Evolutionary conservation across 75 land plant species (phyloP), one percentile per base, ranked within the genome.

Genomic region (Picea sitchensis): DNA sequence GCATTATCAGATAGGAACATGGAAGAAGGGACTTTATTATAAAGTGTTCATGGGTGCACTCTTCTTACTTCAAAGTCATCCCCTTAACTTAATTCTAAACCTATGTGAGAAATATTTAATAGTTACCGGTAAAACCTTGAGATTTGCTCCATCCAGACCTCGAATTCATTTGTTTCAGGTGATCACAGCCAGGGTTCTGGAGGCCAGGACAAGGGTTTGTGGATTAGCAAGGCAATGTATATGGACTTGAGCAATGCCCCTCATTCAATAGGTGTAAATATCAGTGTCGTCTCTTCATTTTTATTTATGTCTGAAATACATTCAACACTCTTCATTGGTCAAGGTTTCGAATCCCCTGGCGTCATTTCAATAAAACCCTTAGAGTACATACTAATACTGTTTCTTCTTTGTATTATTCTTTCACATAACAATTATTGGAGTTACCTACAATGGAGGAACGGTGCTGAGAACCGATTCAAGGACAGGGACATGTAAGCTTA

Each of bases 341-440:
- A 68, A 20, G 41, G 47, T 34, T 68, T 68, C 31, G 5, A 38
- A 68, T 14, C 5, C 44, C 36, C 3, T 1, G 36, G 38, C 31
- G n/a, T n/a, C 26, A 20, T 4, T 36, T n/a, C n/a, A n/a, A n/a
- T n/a, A n/a, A n/a, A n/a, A n/a, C 38, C 1, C 2, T 36, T 36
- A 36, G 1, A 36, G 38, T 36, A 2, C 38, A 36, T 36, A 36
- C 38, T 36, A 36, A 36, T 36, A 36, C 2, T 36, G 38, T 2
- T 36, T 36, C 38, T 36, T 2, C 3, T 21, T 61, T 20, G 56
- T 77, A 26, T 87, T 81, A 59, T 85, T 82, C 61, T 81, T 84
- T 86, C 94, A 96, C 67, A 96, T 97, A 14, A 96, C 99, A 58
- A 96, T 96, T 81, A 88, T 96, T 81, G 97, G 92, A n/a, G 93